These are phyloP conservation scores for Psilocybe sp. DNA, from an alignment of 768 basidiomycete species.

Conservation along the genomic window DNA sequence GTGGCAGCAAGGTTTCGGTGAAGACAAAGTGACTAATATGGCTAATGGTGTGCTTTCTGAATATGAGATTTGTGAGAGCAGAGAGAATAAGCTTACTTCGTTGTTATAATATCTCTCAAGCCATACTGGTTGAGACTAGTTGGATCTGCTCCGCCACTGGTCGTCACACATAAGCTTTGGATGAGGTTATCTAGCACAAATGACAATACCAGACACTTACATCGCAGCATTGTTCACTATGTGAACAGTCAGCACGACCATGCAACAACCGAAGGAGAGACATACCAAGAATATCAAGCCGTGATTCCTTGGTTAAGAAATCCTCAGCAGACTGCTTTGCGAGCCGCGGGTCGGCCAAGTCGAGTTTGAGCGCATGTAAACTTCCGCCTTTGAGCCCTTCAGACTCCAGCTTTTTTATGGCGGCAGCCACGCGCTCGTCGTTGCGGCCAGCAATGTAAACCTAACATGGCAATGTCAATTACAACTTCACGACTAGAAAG, in stretches of 20 bases:
- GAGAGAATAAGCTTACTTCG: constrained; percentile 5
- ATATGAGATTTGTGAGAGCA: background rate
- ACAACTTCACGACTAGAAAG: no score
- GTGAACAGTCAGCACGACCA: background rate
- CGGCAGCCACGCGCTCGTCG: constrained; percentile 17
- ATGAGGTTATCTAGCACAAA: background rate
- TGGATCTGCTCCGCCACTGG: constrained; percentile 10
- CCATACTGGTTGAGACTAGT: constrained; percentile 11
- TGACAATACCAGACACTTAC: constrained; percentile 3
- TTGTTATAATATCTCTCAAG: constrained; percentile 13
- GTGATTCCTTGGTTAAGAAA: constrained; percentile 34
- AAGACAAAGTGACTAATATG: constrained; percentile 28
- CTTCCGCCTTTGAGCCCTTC: constrained; percentile 29
- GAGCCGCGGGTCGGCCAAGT: constrained; percentile 33
- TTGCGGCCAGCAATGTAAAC: constrained; percentile 19
- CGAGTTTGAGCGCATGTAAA: constrained; percentile 34
- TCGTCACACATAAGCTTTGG: background rate
- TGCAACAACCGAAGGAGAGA: background rate
- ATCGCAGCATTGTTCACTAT: constrained; percentile 21
- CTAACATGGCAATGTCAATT: background rate
- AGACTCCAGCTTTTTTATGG: constrained; percentile 24
- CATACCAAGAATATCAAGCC: constrained; percentile 43
- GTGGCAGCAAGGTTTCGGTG: constrained; percentile 25
- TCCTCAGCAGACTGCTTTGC: constrained; percentile 32
- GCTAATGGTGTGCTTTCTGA: constrained; percentile 7